phyloP scores from a whole-genome alignment of 23 red algal genomes.

The Cyanidioschyzon merolae region DNA sequence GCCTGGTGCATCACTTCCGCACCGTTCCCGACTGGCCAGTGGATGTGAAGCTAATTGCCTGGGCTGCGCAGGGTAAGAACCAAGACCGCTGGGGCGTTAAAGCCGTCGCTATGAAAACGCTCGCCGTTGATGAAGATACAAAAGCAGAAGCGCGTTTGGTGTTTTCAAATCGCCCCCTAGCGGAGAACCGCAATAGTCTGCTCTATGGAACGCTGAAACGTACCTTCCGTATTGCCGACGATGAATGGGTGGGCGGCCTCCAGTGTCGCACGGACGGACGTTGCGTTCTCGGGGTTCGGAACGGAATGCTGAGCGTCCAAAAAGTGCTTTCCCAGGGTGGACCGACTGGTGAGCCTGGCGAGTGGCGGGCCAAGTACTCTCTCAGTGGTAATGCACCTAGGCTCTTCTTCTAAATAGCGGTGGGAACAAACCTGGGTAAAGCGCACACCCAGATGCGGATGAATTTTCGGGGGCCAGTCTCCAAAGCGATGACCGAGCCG shows the following conservation, averaged over 20 bases:
- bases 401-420: slow-evolving; percentile 6
- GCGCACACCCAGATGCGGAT: too few species aligned
- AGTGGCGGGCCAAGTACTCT: slow-evolving; percentile 14
- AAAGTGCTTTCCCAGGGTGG: slow-evolving; percentile 16
- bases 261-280: slow-evolving; percentile 13
- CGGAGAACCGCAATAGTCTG: background rate
- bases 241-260: background rate
- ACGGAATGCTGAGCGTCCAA: slow-evolving; percentile 15
- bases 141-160: background rate
- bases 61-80: slow-evolving; percentile 16
- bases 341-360: background rate
- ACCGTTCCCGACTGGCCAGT: background rate
- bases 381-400: slow-evolving; percentile 3
- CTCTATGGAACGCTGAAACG: background rate
- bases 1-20: background rate
- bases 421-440: too few species aligned
- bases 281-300: background rate
- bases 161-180: slow-evolving; percentile 1
- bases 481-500: too few species aligned
- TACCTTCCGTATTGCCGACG: background rate
- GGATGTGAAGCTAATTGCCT: background rate
- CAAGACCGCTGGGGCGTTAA: background rate
- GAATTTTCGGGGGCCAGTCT: too few species aligned
- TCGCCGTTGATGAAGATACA: slow-evolving; percentile 1
- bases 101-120: background rate